These are phyloP conservation scores for Westerdykella ornata DNA, from an alignment of 2,329 filamentous ascomycete genomes.

Conservation along the genomic window DNA sequence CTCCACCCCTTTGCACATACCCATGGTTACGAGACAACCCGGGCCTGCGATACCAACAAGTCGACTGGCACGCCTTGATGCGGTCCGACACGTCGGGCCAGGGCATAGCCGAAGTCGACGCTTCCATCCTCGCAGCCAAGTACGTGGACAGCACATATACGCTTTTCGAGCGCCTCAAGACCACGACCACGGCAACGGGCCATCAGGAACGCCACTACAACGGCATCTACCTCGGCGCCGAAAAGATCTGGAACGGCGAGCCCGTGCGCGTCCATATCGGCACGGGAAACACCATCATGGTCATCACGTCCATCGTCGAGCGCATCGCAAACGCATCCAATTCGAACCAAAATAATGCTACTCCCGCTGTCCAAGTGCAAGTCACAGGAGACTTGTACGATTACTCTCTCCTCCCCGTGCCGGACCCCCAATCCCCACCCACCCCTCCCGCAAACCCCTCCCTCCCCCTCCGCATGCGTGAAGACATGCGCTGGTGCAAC, in stretches of 20 bases:
- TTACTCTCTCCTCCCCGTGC: conserved; percentile 34
- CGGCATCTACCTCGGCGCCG: conserved; percentile 51
- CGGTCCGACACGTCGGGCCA: conserved; percentile 39
- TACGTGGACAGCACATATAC: conserved; percentile 51
- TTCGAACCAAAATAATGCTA: conserved; percentile 8
- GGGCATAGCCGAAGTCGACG: conserved; percentile 51
- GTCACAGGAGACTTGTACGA: conserved; percentile 50
- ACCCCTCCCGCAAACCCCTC: conserved; percentile 37
- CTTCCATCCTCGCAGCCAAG: conserved; percentile 53
- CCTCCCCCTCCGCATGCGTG: conserved; percentile 47
- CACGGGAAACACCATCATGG: conserved; percentile 46
- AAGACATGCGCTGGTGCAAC: conserved; percentile 48
- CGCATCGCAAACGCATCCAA: conserved; percentile 17
- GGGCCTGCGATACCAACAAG: conserved; percentile 42
- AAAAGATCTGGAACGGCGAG: conserved; percentile 56
- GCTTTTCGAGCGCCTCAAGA: conserved; percentile 45
- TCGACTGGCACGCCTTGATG: conserved; percentile 46
- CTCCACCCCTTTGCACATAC: conserved; percentile 47
- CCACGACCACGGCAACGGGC: conserved; percentile 31
- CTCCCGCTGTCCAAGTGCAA: conserved; percentile 27
- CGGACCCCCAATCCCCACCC: conserved; percentile 29
- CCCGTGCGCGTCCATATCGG: conserved; percentile 47
- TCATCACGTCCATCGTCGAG: conserved; percentile 42
- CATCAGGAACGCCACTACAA: conserved; percentile 45
- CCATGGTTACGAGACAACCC: conserved; percentile 38